Evolutionary conservation across 352 stramenopile species (phyloP).

Genomic region (Phytophthora syringae): DNA sequence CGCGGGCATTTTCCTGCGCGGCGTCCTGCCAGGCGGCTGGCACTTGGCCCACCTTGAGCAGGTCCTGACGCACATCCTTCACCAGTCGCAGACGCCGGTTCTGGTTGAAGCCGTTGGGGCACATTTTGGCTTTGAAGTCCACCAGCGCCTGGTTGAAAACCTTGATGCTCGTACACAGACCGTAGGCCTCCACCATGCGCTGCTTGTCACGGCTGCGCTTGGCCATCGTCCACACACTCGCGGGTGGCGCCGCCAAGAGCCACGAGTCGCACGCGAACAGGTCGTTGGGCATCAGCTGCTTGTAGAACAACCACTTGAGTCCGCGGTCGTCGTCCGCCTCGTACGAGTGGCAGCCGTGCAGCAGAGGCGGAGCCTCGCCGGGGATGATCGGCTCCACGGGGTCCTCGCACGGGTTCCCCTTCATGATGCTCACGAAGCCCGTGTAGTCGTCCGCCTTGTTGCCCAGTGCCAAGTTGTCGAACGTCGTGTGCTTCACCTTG

Average conservation of each 20-base stretch:
- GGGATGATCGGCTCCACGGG: constrained; percentile 48
- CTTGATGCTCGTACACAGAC: constrained; percentile 82
- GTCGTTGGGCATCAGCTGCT: constrained; percentile 67
- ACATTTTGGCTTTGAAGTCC: constrained; percentile 62
- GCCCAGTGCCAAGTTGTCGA: constrained; percentile 75
- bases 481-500: constrained; percentile 67
- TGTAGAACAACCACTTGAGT: constrained; percentile 71
- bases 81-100: constrained; percentile 71
- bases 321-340: constrained; percentile 49
- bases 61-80: constrained; percentile 42
- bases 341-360: constrained; percentile 57
- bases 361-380: constrained; percentile 50
- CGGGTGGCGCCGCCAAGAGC: constrained; percentile 63
- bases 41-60: constrained; percentile 57
- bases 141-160: constrained; percentile 76
- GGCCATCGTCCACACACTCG: constrained; percentile 66
- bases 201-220: constrained; percentile 53
- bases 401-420: constrained; percentile 66
- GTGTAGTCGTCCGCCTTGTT: constrained; percentile 68
- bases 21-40: constrained; percentile 51
- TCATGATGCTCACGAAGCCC: constrained; percentile 61
- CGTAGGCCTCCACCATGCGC: constrained; percentile 68
- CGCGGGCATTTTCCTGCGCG: constrained; percentile 37
- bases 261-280: constrained; percentile 83
- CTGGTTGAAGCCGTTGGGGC: constrained; percentile 67